Evolutionary conservation across 345 rosid genomes (phyloP).

Genomic region (Boechera stricta): DNA sequence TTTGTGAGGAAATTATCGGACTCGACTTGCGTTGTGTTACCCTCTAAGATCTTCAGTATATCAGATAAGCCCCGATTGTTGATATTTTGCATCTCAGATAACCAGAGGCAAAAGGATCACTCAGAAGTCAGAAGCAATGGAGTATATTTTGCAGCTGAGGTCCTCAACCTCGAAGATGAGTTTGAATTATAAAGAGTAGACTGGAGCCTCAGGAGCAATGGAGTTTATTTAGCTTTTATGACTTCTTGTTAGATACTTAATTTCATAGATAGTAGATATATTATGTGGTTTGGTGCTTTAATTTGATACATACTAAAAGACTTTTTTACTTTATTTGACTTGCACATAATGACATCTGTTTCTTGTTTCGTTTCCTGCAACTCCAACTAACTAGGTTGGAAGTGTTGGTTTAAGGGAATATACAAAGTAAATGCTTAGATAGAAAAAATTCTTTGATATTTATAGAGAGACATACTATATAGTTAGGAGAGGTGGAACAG

Average conservation of each 20-base stretch:
- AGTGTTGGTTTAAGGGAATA: slow-evolving; percentile 2
- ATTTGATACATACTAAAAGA: neutral
- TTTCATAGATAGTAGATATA: neutral
- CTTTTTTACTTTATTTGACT: neutral
- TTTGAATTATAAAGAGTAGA: neutral
- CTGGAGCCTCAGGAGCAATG: neutral
- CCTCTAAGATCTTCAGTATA: too few species aligned
- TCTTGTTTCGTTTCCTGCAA: neutral
- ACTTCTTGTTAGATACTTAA: neutral
- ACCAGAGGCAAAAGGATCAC: too few species aligned
- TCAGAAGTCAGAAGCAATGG: too few species aligned
- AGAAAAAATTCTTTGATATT: neutral
- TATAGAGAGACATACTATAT: neutral
- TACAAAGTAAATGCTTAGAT: neutral
- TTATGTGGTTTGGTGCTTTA: neutral
- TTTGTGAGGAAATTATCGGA: too few species aligned
- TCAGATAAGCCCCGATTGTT: too few species aligned
- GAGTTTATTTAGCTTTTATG: neutral
- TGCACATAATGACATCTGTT: neutral
- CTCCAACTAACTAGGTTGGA: slow-evolving; percentile 21
- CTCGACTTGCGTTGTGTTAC: too few species aligned
- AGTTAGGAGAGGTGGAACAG: slow-evolving; percentile 27
- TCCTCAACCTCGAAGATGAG: too few species aligned
- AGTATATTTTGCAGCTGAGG: too few species aligned
- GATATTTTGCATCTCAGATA: too few species aligned